These are phyloP conservation scores for Trichoderma asperellum DNA, from an alignment of 2,329 filamentous ascomycete species.

Conservation along the genomic window DNA sequence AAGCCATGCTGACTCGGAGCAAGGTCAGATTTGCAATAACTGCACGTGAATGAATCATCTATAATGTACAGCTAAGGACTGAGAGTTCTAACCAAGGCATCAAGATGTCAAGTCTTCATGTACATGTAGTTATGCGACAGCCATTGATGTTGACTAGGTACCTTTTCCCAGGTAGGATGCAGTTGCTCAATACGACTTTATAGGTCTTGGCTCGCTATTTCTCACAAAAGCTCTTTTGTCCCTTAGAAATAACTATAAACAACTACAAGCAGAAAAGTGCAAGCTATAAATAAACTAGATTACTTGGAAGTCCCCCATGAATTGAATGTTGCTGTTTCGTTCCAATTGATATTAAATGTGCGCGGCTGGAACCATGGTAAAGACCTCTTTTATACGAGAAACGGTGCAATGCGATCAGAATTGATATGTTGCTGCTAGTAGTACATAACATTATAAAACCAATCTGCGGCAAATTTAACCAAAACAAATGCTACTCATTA, in stretches of 20 bases:
- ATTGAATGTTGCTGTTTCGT: not conserved
- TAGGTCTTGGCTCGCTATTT: not conserved
- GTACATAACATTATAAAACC: no score
- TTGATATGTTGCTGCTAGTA: no score
- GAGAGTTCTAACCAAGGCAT: not conserved
- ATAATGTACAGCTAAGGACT: not conserved
- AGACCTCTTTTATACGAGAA: not conserved
- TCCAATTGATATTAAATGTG: not conserved
- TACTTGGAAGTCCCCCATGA: not conserved
- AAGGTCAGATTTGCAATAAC: not conserved
- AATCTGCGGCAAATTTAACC: no score
- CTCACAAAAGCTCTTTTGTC: not conserved
- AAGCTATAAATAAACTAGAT: not conserved
- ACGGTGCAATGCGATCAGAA: no score
- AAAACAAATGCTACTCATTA: not conserved
- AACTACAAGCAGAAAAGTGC: not conserved
- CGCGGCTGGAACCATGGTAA: not conserved
- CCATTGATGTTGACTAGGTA: not conserved
- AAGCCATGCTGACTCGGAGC: not conserved
- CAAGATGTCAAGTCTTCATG: not conserved
- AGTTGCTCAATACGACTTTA: not conserved
- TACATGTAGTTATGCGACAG: not conserved
- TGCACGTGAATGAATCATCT: not conserved
- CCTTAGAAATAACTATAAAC: not conserved
- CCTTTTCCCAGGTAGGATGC: not conserved